A percentile compares a stretch with the other conserved stretches of the same genome.
These are phyloP conservation scores for Aspergillus carbonarius DNA, from an alignment of 2,329 filamentous ascomycete genomes.

Conservation along the genomic window DNA sequence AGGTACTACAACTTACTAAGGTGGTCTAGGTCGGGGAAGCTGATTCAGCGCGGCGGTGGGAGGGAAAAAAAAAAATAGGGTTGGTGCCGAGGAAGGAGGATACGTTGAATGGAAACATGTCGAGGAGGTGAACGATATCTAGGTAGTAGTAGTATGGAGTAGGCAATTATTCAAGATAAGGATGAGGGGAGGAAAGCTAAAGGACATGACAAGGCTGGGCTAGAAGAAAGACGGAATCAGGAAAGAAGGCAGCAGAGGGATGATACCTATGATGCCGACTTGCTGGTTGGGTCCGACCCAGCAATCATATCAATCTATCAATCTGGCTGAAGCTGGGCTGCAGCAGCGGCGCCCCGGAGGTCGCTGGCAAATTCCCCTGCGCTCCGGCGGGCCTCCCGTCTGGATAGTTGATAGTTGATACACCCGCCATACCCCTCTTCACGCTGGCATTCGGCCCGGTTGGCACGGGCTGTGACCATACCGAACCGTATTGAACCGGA, in stretches of 20 bases:
- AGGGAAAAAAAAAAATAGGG: not conserved
- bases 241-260: not conserved
- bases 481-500: not conserved
- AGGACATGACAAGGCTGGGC: not conserved
- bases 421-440: not conserved
- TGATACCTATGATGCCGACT: not conserved
- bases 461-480: not conserved
- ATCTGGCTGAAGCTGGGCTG: not conserved
- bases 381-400: not conserved
- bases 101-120: not conserved
- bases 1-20: not conserved
- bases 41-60: constrained; percentile 15
- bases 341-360: no score
- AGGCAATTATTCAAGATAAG: not conserved
- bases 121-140: not conserved
- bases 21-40: constrained; percentile 12
- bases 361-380: no score
- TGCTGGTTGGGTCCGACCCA: not conserved
- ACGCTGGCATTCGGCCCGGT: not conserved
- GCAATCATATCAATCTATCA: constrained; percentile 1
- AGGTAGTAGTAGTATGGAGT: not conserved
- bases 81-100: not conserved
- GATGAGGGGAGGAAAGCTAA: not conserved
- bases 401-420: no score
- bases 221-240: not conserved